Conservation (phyloP, 2,329 filamentous ascomycete genomes). For the Nothomitra cinnamomea region DNA sequence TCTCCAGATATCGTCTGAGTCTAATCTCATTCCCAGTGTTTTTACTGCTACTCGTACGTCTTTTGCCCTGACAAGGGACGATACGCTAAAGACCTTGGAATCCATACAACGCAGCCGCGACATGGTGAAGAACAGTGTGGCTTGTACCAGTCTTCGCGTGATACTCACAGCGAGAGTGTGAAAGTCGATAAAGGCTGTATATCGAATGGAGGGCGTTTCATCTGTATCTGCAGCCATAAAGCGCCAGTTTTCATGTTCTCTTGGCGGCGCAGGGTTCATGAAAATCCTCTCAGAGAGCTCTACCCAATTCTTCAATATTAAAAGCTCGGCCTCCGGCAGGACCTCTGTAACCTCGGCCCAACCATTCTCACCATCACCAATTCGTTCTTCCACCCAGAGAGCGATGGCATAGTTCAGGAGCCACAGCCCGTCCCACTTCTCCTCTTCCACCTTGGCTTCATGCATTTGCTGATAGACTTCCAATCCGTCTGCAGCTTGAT, state of each 20-base stretch:
- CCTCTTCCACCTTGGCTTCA: conserved; percentile 42
- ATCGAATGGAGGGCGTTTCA: conserved; percentile 6
- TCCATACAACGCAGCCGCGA: conserved; percentile 6
- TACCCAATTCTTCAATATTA: conserved; percentile 4
- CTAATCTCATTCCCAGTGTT: conserved; percentile 1
- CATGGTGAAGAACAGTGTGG: conserved; percentile 7
- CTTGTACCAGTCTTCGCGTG: conserved; percentile 6
- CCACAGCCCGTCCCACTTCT: conserved; percentile 48
- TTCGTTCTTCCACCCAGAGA: conserved; percentile 13
- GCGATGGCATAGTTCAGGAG: conserved; percentile 32
- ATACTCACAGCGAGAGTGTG: conserved; percentile 7
- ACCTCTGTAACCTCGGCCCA: background rate
- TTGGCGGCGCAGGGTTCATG: conserved; percentile 6
- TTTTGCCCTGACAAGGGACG: background rate
- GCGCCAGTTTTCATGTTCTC: conserved; percentile 7
- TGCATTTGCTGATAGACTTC: conserved; percentile 44
- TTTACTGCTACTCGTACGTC: conserved; percentile 5
- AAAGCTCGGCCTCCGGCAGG: conserved; percentile 5
- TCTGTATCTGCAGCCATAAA: background rate
- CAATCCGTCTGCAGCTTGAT: conserved; percentile 50
- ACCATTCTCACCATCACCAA: conserved; percentile 2
- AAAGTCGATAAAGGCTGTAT: conserved; percentile 7
- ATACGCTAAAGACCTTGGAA: background rate
- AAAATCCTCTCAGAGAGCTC: conserved; percentile 6
- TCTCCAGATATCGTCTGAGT: conserved; percentile 5